Evolutionary conservation across 768 basidiomycete species (phyloP), one percentile per base, ranked within the genome.

Genomic region (Favolaschia claudopus): DNA sequence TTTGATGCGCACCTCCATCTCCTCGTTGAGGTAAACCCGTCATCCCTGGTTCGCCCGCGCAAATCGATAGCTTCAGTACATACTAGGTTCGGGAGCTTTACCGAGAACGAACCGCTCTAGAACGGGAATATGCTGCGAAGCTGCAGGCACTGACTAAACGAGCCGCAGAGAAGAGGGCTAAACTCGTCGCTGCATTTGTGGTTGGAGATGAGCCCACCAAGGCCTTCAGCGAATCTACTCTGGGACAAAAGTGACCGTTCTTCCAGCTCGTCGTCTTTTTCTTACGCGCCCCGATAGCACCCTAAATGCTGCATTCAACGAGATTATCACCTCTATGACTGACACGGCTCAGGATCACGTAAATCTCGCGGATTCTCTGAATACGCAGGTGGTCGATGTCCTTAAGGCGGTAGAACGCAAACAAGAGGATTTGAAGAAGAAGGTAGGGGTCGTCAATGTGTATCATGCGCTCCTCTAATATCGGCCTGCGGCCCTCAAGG

Each of bases 71-170:
- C 27, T 24, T 37, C n/a, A n/a, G n/a, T n/a, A n/a, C n/a, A n/a
- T n/a, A n/a, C 38, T 60, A 93, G 92, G 83, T 91, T 50, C 85
- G 89, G 55, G 91, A 93, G 40, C 65, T 94, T 46, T 89, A 91
- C 68, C 77, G 78, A 38, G 89, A 88, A 47, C 83, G 88, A 40
- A 85, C 77, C 10, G 81, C 78, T 7, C 76, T 94, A 12, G 93
- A 95, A 72, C 85, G 88, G 48, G 92, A 95, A 69, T 94, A 92
- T 69, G 89, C 91, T 0, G 69, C 74, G 24, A 93, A 90, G 69
- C 77, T 95, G 10, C 87, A 89, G 67, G 72, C 77, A 15, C 72
- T 95, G 29, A 80, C 81, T 8, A 87, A 82, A 71, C 92, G 87
- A 69, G 86, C 87, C 1, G 73, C 77, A 10, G 93, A 94, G 39